Evolutionary conservation across 805 yeast genomes (phyloP).

Genomic region (Saturnispora kantuleensis): DNA sequence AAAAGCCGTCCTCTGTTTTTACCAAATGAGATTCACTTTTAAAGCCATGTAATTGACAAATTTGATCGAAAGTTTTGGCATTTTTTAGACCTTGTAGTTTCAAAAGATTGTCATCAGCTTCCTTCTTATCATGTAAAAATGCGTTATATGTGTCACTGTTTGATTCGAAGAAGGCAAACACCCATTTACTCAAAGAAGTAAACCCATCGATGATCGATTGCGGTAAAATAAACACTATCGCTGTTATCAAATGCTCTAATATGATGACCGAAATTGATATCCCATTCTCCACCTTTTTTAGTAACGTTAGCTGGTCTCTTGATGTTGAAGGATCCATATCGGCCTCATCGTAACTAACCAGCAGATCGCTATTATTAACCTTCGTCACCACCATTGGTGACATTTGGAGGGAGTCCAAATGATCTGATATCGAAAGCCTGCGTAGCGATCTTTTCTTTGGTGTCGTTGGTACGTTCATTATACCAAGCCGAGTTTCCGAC

Average conservation of each 20-base stretch:
- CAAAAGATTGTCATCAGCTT: constrained; percentile 13
- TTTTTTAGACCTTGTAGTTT: constrained; percentile 31
- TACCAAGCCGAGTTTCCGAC: not conserved
- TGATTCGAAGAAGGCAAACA: constrained; percentile 16
- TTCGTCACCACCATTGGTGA: not conserved
- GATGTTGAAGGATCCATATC: not conserved
- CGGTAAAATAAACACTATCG: constrained; percentile 21
- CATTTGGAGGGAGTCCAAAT: constrained; percentile 1
- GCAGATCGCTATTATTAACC: not conserved
- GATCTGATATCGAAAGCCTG: constrained; percentile 4
- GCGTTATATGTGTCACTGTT: constrained; percentile 19
- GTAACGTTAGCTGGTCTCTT: not conserved
- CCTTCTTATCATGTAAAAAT: constrained; percentile 12
- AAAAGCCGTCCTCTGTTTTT: constrained; percentile 64
- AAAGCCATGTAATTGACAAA: constrained; percentile 63
- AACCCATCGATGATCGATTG: constrained; percentile 17
- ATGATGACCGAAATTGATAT: constrained; percentile 20
- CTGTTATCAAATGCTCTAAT: constrained; percentile 20
- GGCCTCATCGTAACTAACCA: not conserved
- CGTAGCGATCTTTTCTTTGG: constrained; percentile 1
- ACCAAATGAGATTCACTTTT: constrained; percentile 68
- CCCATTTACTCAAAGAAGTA: constrained; percentile 15
- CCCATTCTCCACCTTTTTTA: constrained; percentile 12
- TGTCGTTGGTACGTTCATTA: not conserved
- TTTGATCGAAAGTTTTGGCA: constrained; percentile 48